Percentiles rank a stretch among this genome's conserved stretches.
Evolutionary conservation across 1,139 yeast genomes (phyloP).

Genomic region (Pichia terricola): DNA sequence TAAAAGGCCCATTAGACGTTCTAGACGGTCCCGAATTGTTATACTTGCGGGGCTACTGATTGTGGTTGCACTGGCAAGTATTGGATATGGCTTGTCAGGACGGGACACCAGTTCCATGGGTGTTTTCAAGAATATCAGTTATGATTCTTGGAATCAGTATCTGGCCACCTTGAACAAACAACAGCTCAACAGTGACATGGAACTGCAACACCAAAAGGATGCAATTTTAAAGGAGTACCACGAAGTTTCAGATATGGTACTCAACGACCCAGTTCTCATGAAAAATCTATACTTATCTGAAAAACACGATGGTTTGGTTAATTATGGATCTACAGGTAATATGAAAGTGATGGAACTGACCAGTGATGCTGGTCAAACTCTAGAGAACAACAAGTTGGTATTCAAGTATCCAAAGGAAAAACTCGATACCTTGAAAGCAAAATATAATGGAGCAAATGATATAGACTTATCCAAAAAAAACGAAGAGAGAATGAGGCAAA

Average conservation of each 20-base stretch:
- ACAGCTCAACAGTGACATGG: too few relatives aligned
- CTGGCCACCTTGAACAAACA: too few relatives aligned
- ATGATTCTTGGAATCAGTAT: too few relatives aligned
- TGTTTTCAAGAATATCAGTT: too few relatives aligned
- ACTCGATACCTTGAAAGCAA: background rate
- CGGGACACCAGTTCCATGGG: too few relatives aligned
- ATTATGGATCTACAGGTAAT: slow-evolving; percentile 22
- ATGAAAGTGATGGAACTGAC: slow-evolving; percentile 2
- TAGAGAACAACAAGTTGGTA: background rate
- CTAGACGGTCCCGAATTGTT: too few relatives aligned
- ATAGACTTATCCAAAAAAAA: background rate
- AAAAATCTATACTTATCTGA: slow-evolving; percentile 17
- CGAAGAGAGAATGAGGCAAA: background rate
- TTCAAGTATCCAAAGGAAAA: background rate
- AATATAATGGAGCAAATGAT: background rate
- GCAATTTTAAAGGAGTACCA: background rate
- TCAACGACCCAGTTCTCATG: slow-evolving; percentile 12
- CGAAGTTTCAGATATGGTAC: background rate
- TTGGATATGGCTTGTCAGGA: too few relatives aligned
- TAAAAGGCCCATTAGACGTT: too few relatives aligned
- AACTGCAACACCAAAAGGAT: background rate
- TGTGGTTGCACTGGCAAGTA: too few relatives aligned
- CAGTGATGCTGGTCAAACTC: too few relatives aligned
- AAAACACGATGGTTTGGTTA: slow-evolving; percentile 14
- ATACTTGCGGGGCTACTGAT: too few relatives aligned